Evolutionary conservation across 1,284 basidiomycete species (phyloP).

Genomic region (Cutaneotrichosporon cavernicola): DNA sequence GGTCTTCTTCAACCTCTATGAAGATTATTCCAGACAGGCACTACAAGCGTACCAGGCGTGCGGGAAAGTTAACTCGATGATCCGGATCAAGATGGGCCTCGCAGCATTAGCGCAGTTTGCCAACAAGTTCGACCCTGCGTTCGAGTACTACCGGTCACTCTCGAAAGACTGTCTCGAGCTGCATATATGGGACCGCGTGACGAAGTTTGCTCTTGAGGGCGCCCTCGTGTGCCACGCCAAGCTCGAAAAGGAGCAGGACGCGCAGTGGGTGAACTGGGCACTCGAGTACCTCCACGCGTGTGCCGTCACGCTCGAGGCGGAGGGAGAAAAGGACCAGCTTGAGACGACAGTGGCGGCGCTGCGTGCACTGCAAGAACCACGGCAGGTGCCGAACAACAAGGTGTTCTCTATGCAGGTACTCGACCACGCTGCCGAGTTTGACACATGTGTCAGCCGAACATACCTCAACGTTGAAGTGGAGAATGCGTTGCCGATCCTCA

Average conservation of each 20-base stretch:
- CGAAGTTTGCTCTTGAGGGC: conserved; percentile 38
- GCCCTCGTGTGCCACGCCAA: conserved; percentile 37
- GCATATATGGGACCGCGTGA: conserved; percentile 42
- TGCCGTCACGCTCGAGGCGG: conserved; percentile 14
- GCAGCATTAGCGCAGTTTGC: conserved; percentile 78
- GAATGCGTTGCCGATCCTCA: conserved; percentile 34
- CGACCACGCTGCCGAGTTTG: conserved; percentile 24
- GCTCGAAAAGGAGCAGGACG: conserved; percentile 30
- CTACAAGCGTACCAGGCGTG: conserved; percentile 78
- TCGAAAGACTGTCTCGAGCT: conserved; percentile 42
- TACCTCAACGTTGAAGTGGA: conserved; percentile 33
- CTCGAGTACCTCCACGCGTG: conserved; percentile 45
- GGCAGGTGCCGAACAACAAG: conserved; percentile 13
- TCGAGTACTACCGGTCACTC: conserved; percentile 37
- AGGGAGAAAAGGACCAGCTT: conserved; percentile 16
- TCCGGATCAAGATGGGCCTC: conserved; percentile 76
- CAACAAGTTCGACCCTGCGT: conserved; percentile 36
- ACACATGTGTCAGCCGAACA: conserved; percentile 32
- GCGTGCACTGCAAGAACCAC: conserved; percentile 19
- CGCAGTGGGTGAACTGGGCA: conserved; percentile 44
- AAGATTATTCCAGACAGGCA: conserved; percentile 70
- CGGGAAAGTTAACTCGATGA: conserved; percentile 75
- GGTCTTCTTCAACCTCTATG: conserved; percentile 72
- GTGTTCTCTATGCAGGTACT: conserved; percentile 21
- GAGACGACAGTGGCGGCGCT: conserved; percentile 26